Percentiles rank a stretch among this genome's conserved stretches.
These are phyloP conservation scores for Cryptosporidium bovis DNA, from an alignment of 169 alveolate genomes.

Conservation along the genomic window DNA sequence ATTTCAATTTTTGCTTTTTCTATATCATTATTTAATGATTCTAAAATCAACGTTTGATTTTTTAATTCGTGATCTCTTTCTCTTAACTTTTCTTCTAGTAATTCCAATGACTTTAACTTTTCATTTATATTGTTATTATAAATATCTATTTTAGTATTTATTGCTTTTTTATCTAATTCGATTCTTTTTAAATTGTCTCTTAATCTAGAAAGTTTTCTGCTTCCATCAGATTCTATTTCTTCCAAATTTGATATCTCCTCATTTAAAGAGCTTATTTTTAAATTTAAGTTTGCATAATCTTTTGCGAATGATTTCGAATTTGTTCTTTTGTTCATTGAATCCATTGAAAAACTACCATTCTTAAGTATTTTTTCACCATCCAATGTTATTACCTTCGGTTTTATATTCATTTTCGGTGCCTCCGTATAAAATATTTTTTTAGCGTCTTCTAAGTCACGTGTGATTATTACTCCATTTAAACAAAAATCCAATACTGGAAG, in stretches of 20 bases:
- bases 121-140: conserved; percentile 22
- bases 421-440: conserved; percentile 52
- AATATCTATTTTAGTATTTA: conserved; percentile 16
- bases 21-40: neutral
- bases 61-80: conserved; percentile 21
- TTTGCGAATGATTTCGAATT: conserved; percentile 11
- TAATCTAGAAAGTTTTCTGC: conserved; percentile 31
- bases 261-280: conserved; percentile 9
- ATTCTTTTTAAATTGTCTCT: conserved; percentile 51
- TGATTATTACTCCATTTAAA: conserved; percentile 27
- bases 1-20: conserved; percentile 18
- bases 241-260: conserved; percentile 29
- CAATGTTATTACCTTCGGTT: conserved; percentile 41
- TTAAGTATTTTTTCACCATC: conserved; percentile 68
- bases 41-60: neutral
- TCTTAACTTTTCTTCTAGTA: conserved; percentile 15
- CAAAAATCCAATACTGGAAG: conserved; percentile 36
- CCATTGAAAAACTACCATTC: conserved; percentile 51
- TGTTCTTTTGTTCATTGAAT: neutral
- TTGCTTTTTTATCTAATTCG: conserved; percentile 30
- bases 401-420: conserved; percentile 55
- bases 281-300: conserved; percentile 17
- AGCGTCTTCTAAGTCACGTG: conserved; percentile 39
- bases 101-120: neutral
- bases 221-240: conserved; percentile 41